Evolutionary conservation across 2,329 filamentous ascomycete species (phyloP), one percentile per base, ranked within the genome.

Genomic region (Juglanconis sp.): DNA sequence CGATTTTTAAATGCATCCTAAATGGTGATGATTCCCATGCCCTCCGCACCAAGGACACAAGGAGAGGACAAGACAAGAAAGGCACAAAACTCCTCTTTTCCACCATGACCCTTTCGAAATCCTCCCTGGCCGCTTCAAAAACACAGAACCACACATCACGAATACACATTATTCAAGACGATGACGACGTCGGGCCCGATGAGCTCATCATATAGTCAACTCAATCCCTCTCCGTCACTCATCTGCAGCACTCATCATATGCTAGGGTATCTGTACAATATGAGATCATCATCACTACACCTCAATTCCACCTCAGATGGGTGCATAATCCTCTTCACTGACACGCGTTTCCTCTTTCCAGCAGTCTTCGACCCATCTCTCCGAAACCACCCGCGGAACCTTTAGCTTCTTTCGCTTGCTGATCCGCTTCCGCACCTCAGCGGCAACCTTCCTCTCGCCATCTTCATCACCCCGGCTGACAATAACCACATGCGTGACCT

Each of bases 271-370:
- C 38, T 24, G 24, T 24, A 42, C n/a, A 42, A 2, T 9, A 13
- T 13, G 38, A 31, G n/a, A 7, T 24, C n/a, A 24, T 38, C 40
- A 34, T 30, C 11, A 35, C 38, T 32, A 31, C 17, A 32, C n/a
- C 31, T 42, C 31, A 15, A 30, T 24, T 24, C 31, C 40, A 56
- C 34, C 31, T 57, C 48, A 70, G 4, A 74, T 64, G 4, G 65
- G 64, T 7, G 68, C 70, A 67, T 82, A 86, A 46, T 77, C 74
- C 68, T 94, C 91, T 75, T 97, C 94, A 65, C 96, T 91, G 51
- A 97, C 72, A 63, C 90, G 69, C 1, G 92, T 96, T 64, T 80
- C 81, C 71, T 94, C 91, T 61, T 79, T 79, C 92, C 93, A 96
- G 68, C 90, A 91, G 56, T 89, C 86, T 54, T 87, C 81, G 0